Conservation (phyloP, 345 rosid genomes). For the Arabis hirsuta region DNA sequence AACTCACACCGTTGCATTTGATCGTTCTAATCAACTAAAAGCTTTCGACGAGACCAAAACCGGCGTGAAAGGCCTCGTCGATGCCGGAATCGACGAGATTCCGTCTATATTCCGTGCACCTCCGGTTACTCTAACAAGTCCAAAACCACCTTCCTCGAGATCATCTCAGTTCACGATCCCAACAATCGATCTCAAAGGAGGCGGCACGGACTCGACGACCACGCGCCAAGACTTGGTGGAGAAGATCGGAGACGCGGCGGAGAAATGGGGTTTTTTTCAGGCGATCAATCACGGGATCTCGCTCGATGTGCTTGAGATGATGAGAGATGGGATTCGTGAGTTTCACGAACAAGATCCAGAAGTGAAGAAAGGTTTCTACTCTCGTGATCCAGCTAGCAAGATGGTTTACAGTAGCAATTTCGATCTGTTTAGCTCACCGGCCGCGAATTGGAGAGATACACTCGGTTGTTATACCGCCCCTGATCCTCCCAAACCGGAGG, state of each 20-base stretch:
- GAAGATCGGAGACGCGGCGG: slow-evolving; percentile 41
- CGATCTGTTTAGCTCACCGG: slow-evolving; percentile 47
- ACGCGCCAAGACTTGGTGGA: slow-evolving; percentile 32
- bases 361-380: slow-evolving; percentile 39
- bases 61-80: slow-evolving; percentile 52
- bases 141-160: slow-evolving; percentile 24
- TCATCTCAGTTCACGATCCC: slow-evolving; percentile 41
- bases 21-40: slow-evolving; percentile 40
- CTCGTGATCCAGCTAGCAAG: slow-evolving; percentile 42
- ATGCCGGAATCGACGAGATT: slow-evolving; percentile 44
- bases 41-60: slow-evolving; percentile 53
- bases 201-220: slow-evolving; percentile 11
- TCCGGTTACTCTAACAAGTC: background rate
- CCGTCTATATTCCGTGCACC: slow-evolving; percentile 47
- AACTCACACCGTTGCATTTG: background rate
- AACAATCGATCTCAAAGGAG: slow-evolving; percentile 46
- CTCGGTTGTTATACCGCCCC: slow-evolving; percentile 46
- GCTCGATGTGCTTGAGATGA: slow-evolving; percentile 17
- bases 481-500: slow-evolving; percentile 45
- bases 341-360: slow-evolving; percentile 39
- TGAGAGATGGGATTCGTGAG: slow-evolving; percentile 29
- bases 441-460: slow-evolving; percentile 55
- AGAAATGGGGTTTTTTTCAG: slow-evolving; percentile 55
- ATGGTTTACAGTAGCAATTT: slow-evolving; percentile 45
- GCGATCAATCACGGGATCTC: slow-evolving; percentile 57